Conservation (phyloP, 2,329 filamentous ascomycete genomes). For the Cercospora canescens region DNA sequence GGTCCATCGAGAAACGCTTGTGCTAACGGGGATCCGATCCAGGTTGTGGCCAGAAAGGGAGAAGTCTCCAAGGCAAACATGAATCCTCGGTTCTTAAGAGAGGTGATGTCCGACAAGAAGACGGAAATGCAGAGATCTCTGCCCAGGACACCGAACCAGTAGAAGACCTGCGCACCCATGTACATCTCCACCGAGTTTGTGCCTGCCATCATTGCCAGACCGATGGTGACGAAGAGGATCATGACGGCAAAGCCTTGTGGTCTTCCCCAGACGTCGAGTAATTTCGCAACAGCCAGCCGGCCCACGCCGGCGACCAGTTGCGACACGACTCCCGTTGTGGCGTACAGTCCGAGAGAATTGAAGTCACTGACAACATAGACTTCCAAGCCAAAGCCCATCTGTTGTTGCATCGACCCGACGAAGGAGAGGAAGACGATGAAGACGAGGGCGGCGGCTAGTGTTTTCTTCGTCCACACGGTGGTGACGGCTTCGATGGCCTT, state of each 20-base stretch:
- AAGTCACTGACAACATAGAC: conserved; percentile 43
- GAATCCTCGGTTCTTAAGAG: conserved; percentile 64
- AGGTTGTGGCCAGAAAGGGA: conserved; percentile 62
- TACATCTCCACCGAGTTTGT: conserved; percentile 55
- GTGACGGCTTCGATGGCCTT: conserved; percentile 45
- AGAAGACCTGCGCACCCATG: conserved; percentile 8
- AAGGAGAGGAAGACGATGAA: conserved; percentile 30
- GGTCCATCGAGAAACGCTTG: not conserved
- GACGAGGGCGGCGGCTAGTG: conserved; percentile 24
- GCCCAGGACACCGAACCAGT: conserved; percentile 42
- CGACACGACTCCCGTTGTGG: conserved; percentile 45
- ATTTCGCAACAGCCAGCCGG: conserved; percentile 61
- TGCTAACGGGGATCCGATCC: conserved; percentile 5
- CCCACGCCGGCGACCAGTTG: not conserved
- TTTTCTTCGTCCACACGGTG: conserved; percentile 40
- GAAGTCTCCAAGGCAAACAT: conserved; percentile 63
- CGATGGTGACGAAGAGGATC: conserved; percentile 52
- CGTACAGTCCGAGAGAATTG: conserved; percentile 40
- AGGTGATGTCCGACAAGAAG: conserved; percentile 68
- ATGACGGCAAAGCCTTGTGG: conserved; percentile 62
- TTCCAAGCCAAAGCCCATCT: conserved; percentile 28
- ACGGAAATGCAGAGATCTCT: conserved; percentile 63
- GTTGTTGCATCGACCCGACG: conserved; percentile 5
- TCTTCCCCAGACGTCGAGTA: conserved; percentile 67
- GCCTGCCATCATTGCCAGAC: conserved; percentile 66